A percentile compares a stretch with the other conserved stretches of the same genome.
Conservation (phyloP, 305 asterid genomes). For the Solanum hybrid region DNA sequence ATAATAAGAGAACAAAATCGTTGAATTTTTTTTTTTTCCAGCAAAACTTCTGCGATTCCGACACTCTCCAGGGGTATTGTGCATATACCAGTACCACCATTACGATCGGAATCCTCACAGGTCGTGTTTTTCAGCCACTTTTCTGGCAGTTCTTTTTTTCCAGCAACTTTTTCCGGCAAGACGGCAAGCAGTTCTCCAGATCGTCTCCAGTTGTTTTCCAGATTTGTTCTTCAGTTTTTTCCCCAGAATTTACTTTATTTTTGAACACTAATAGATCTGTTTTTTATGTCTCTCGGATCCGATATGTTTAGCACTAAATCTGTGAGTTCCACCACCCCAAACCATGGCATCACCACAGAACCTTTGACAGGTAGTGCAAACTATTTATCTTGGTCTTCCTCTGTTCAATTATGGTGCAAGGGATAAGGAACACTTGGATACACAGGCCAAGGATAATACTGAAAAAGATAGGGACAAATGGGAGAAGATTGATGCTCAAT, state of each 20-base stretch:
- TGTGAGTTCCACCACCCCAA: neutral
- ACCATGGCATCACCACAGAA: neutral
- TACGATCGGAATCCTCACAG: neutral
- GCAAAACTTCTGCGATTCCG: neutral
- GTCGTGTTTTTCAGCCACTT: neutral
- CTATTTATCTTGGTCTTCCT: neutral
- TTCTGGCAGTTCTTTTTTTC: neutral
- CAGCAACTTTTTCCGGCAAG: neutral
- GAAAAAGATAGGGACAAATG: neutral
- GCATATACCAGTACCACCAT: neutral
- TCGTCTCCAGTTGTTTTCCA: neutral
- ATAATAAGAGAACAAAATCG: neutral
- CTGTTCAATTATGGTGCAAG: neutral
- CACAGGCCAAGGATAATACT: neutral
- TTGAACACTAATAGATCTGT: neutral
- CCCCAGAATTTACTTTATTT: neutral
- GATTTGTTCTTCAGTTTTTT: neutral
- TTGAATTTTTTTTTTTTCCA: neutral
- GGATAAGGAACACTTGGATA: neutral
- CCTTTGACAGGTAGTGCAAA: neutral
- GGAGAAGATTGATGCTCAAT: neutral
- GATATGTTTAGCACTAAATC: neutral
- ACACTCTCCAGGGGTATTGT: neutral
- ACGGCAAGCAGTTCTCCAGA: neutral
- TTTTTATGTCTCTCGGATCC: neutral